Evolutionary conservation across 495 filamentous ascomycete genomes (phyloP).

Genomic region (Aspergillus bridgeri): DNA sequence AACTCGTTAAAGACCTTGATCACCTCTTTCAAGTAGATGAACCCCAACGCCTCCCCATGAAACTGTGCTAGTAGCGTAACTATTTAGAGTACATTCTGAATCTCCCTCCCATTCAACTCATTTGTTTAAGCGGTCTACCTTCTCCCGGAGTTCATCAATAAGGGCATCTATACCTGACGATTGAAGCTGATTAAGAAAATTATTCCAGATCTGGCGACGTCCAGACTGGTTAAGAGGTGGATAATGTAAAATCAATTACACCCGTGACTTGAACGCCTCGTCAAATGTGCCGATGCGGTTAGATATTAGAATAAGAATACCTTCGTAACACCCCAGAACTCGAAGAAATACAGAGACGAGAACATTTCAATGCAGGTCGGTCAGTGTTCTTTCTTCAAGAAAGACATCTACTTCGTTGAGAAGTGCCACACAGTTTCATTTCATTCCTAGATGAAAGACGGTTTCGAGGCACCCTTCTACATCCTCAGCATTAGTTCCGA

Average conservation of each 20-base stretch:
- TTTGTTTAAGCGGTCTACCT: constrained; percentile 14
- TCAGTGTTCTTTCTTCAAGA: constrained; percentile 38
- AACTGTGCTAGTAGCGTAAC: constrained; percentile 24
- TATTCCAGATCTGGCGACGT: constrained; percentile 32
- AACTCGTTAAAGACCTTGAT: constrained; percentile 14
- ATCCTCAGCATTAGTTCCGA: constrained; percentile 35
- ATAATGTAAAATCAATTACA: constrained; percentile 33
- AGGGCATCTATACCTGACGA: not conserved
- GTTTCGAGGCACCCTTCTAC: constrained; percentile 42
- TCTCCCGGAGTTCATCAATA: constrained; percentile 5
- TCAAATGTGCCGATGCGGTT: constrained; percentile 50
- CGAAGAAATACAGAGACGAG: constrained; percentile 54
- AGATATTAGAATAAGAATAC: constrained; percentile 33
- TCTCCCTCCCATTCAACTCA: constrained; percentile 39
- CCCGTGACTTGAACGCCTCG: constrained; percentile 47
- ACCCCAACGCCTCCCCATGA: too few species aligned
- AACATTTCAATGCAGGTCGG: constrained; percentile 46
- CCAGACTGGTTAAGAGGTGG: not conserved
- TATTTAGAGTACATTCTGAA: too few species aligned
- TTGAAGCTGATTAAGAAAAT: constrained; percentile 20
- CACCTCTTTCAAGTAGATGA: constrained; percentile 21
- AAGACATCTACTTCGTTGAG: constrained; percentile 59
- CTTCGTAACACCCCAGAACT: constrained; percentile 54
- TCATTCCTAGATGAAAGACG: constrained; percentile 35
- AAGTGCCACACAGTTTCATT: constrained; percentile 49